phyloP scores from a whole-genome alignment of 1,139 yeast genomes.

The Arxiozyma slooffiae region DNA sequence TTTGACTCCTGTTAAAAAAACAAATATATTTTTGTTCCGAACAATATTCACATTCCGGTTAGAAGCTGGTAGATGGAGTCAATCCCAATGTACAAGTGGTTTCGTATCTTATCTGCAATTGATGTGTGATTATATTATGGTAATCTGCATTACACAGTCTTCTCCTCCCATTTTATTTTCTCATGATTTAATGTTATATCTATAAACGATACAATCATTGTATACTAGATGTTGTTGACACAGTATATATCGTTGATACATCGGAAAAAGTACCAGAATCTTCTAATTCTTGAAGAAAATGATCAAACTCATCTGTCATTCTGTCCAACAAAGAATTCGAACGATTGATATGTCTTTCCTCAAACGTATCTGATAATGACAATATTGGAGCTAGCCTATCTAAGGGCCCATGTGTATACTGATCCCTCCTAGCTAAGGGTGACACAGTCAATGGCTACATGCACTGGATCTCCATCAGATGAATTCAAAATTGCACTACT shows the following conservation, averaged over 20 bases:
- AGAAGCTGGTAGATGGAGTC: too few species aligned
- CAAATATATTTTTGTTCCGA: too few species aligned
- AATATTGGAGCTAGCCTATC: constrained; percentile 3
- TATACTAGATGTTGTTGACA: neutral
- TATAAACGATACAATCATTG: too few species aligned
- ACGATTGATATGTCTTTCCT: neutral
- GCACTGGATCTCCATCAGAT: neutral
- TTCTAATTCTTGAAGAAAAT: neutral
- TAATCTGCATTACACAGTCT: too few species aligned
- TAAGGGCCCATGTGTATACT: neutral
- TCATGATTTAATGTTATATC: neutral
- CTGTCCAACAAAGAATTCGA: constrained; percentile 4
- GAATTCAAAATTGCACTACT: neutral
- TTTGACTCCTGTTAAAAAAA: too few species aligned
- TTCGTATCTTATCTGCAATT: too few species aligned
- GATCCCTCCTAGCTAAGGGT: neutral
- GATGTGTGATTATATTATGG: too few species aligned
- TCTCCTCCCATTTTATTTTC: too few species aligned
- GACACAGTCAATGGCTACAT: neutral
- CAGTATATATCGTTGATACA: neutral
- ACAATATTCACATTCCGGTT: too few species aligned
- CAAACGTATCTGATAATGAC: constrained; percentile 6
- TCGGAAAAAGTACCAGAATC: neutral
- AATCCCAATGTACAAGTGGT: too few species aligned
- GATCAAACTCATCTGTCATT: constrained; percentile 2